phyloP scores from a whole-genome alignment of 1,284 basidiomycete species.

The Fomes fomentarius region DNA sequence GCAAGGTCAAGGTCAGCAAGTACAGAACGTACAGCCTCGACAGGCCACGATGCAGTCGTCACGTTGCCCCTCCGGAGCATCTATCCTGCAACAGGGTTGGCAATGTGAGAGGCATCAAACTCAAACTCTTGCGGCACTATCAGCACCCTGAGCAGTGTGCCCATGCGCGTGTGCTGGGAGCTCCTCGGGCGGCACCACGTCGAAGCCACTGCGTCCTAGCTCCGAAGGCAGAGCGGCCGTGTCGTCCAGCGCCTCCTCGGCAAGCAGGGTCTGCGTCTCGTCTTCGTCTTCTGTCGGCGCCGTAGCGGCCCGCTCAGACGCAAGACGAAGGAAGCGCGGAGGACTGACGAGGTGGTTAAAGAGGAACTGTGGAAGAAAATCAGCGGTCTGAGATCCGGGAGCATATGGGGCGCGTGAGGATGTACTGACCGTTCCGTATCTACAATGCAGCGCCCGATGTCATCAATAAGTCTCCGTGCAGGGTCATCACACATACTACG shows the following conservation, averaged over 20 bases:
- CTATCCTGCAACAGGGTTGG: background rate
- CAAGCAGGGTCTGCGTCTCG: conserved; percentile 48
- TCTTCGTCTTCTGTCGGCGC: conserved; percentile 45
- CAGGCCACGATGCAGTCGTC: background rate
- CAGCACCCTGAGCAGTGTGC: background rate
- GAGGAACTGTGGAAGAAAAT: conserved; percentile 48
- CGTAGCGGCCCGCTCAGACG: conserved; percentile 30
- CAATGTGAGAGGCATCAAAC: conserved; percentile 1
- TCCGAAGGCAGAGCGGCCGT: conserved; percentile 76
- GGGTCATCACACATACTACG: conserved; percentile 21
- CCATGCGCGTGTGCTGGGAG: conserved; percentile 15
- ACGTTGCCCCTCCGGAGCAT: background rate
- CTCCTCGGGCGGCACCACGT: conserved; percentile 58
- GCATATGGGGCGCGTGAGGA: background rate
- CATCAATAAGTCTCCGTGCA: background rate
- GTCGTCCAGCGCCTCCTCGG: conserved; percentile 59
- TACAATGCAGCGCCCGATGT: conserved; percentile 9
- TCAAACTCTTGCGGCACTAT: background rate
- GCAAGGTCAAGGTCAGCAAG: background rate
- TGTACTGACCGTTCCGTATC: conserved; percentile 37
- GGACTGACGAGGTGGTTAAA: conserved; percentile 76
- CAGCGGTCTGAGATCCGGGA: conserved; percentile 1
- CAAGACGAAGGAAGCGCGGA: conserved; percentile 58
- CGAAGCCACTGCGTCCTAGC: conserved; percentile 70
- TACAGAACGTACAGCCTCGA: background rate